A percentile compares a stretch with the other conserved stretches of the same genome.
phyloP scores from a whole-genome alignment of 768 basidiomycete genomes.

The Trametes maxima region DNA sequence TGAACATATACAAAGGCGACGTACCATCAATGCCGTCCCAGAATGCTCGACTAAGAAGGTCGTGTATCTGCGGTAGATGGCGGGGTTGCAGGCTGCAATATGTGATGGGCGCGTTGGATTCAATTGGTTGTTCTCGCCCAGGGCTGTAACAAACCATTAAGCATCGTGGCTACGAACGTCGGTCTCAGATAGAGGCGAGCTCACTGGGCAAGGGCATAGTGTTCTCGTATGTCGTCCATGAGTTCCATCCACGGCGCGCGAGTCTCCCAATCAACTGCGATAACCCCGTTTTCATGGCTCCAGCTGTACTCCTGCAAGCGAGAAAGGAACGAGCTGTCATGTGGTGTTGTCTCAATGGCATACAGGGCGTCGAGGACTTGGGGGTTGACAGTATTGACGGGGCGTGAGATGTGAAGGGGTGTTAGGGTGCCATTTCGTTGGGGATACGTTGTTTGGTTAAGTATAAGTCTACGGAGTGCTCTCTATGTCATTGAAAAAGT shows the following conservation, averaged over 20 bases:
- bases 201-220: slow-evolving; percentile 64
- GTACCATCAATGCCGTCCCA: slow-evolving; percentile 79
- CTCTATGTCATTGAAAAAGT: slow-evolving; percentile 1
- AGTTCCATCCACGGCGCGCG: slow-evolving; percentile 73
- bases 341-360: slow-evolving; percentile 62
- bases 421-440: slow-evolving; percentile 32
- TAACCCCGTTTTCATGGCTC: slow-evolving; percentile 37
- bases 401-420: slow-evolving; percentile 37
- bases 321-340: slow-evolving; percentile 64
- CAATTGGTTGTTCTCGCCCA: slow-evolving; percentile 47
- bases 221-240: slow-evolving; percentile 70
- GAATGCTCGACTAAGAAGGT: slow-evolving; percentile 65
- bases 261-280: slow-evolving; percentile 75
- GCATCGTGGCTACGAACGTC: neutral
- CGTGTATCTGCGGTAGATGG: slow-evolving; percentile 74
- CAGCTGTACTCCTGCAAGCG: slow-evolving; percentile 53
- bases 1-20: slow-evolving; percentile 16
- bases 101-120: slow-evolving; percentile 54
- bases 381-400: slow-evolving; percentile 28
- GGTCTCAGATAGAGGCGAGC: slow-evolving; percentile 23
- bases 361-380: slow-evolving; percentile 54
- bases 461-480: slow-evolving; percentile 11
- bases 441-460: neutral
- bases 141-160: slow-evolving; percentile 47
- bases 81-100: slow-evolving; percentile 60